Conservation (phyloP, 108 stramenopile genomes). For the Cylindrotheca closterium region DNA sequence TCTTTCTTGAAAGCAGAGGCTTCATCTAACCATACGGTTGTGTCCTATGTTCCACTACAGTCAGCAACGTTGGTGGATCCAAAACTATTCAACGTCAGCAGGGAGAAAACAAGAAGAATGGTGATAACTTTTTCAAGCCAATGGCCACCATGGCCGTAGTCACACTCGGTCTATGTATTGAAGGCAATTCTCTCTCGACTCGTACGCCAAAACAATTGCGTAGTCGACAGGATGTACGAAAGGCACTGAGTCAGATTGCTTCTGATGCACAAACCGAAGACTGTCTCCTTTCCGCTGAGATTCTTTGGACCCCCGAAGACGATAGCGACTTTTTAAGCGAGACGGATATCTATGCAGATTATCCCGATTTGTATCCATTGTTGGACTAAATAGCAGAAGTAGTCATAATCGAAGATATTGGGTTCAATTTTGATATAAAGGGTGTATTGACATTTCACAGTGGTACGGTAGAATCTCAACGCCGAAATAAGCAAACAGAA, state of each 20-base stretch:
- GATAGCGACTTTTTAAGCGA: conserved; percentile 28
- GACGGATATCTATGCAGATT: conserved; percentile 25
- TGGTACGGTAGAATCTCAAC: too few relatives aligned
- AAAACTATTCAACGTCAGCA: background rate
- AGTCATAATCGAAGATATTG: too few relatives aligned
- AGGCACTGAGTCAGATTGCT: conserved; percentile 52
- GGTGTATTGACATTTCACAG: too few relatives aligned
- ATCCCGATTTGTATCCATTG: conserved; percentile 20
- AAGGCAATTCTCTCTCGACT: conserved; percentile 37
- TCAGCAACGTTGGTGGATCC: background rate
- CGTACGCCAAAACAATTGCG: conserved; percentile 13
- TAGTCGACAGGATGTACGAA: conserved; percentile 39
- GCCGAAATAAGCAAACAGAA: too few relatives aligned
- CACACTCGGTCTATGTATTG: conserved; percentile 53
- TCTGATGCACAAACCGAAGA: conserved; percentile 51
- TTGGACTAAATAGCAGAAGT: conserved; percentile 1
- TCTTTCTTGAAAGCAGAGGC: too few relatives aligned
- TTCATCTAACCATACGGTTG: too few relatives aligned
- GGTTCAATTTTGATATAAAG: too few relatives aligned
- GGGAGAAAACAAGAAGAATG: too few relatives aligned
- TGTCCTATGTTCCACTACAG: background rate
- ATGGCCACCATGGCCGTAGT: conserved; percentile 62
- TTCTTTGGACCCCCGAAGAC: conserved; percentile 63
- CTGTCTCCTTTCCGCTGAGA: conserved; percentile 56
- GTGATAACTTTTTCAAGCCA: background rate